Conservation (phyloP, 306 rosid genomes). For the Oemleria cerasiformis region DNA sequence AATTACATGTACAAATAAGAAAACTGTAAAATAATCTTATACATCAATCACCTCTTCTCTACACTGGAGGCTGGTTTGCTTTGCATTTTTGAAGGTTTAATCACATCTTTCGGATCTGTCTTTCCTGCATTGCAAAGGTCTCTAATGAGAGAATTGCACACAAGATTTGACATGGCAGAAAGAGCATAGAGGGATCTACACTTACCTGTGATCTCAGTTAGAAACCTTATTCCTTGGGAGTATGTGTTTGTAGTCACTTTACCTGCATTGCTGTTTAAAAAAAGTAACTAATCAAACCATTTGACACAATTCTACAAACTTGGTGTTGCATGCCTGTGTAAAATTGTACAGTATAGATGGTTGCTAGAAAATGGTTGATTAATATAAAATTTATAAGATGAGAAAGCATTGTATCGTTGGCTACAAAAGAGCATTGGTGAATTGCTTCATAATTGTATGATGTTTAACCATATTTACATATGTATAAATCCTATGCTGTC, state of each 20-base stretch:
- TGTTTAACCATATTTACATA: background rate
- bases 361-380: background rate
- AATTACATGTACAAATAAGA: background rate
- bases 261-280: constrained; percentile 63
- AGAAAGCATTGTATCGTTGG: background rate
- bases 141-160: constrained; percentile 25
- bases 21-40: constrained; percentile 9
- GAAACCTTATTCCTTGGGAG: constrained; percentile 93
- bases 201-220: constrained; percentile 73
- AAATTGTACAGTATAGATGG: background rate
- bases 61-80: constrained; percentile 31
- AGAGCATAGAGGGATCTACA: constrained; percentile 8
- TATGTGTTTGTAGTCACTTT: constrained; percentile 76
- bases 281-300: constrained; percentile 18
- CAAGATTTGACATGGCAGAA: constrained; percentile 1
- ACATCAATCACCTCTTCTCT: constrained; percentile 55
- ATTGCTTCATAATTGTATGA: constrained; percentile 2
- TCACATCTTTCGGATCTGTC: constrained; percentile 23
- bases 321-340: background rate
- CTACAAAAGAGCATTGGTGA: background rate
- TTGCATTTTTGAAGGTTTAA: constrained; percentile 34
- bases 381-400: background rate
- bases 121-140: constrained; percentile 45
- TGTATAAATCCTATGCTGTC: background rate
- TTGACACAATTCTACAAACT: background rate